Evolutionary conservation across 768 basidiomycete genomes (phyloP), one percentile per base, ranked within the genome.

Genomic region (Pleurotus eryngii): DNA sequence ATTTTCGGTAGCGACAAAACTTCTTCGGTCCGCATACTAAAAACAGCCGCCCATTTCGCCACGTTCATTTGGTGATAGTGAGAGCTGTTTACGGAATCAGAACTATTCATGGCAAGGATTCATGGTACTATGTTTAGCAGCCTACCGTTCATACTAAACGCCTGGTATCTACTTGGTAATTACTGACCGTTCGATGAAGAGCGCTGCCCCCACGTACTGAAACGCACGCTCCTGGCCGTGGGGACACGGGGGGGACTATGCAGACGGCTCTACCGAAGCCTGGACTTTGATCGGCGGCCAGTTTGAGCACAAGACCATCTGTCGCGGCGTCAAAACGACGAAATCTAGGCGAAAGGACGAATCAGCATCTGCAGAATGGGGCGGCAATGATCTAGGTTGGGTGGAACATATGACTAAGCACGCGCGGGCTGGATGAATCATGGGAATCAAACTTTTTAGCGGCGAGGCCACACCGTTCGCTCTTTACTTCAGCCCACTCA

Each of bases 381-480:
- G 2, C 30, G 18, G n/a, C 20, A 35, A n/a, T 53, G 51, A 53
- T 53, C 39, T 11, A 35, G 35, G n/a, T 26, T 38, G 49, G n/a
- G 30, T 35, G 30, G 35, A n/a, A 22, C 47, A 15, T 15, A 24
- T 51, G 49, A 51, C 49, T 51, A 51, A 51, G 49, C 49, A 37
- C 14, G 27, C n/a, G 37, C 22, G 20, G 27, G 46, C 46, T 48
- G 42, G 20, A n/a, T 15, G 42, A 51, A 30, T 38, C 49, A 51
- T 51, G 49, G 49, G 35, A 51, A 39, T 12, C 17, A 40, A 54
- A 54, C 37, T 26, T 54, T 54, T 30, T 54, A 15, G 39, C 51
- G 51, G 51, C 39, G 9, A 40, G 51, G 51, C 51, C 4, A 39
- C 51, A 17, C 39, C 51, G 51, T 42, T 24, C 51, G 7, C 30